Evolutionary conservation across 768 basidiomycete genomes (phyloP), one percentile per base, ranked within the genome.

Genomic region (Amanita muscaria): DNA sequence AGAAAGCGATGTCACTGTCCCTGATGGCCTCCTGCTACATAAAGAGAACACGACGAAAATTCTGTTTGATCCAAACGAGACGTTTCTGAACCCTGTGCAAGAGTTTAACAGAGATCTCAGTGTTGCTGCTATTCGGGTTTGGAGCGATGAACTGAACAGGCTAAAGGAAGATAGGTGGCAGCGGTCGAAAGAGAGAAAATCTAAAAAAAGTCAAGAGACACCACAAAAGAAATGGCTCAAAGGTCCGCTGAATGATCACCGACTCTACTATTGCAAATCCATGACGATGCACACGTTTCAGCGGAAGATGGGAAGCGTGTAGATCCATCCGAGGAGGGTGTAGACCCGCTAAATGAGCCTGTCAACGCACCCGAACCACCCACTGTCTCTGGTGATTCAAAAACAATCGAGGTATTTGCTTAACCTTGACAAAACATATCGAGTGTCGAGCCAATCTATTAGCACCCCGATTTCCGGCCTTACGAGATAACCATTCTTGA

Each of bases 21-120:
- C 88, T 1, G 77, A 81, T 47, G 88, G 86, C 16, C 86, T 79
- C 62, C 76, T 73, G 9, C 67, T 91, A 48, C 83, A 90, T 64
- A 80, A 79, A 7, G 88, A 91, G 65, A 89, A 88, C 60, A 80
- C 75, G 2, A 77, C 87, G 0, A 79, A 77, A 56, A 86, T 97
- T 57, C 73, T 96, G 44, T 69, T 92, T 18, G 78, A 82, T 4
- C 70, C 75, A 6, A 86, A 89, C 50, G 84, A 87, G 46, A 89
- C 93, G 2, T 99, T 99, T 62, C 65, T 98, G 49, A 99, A 99
- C 59, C 94, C 96, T 5, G 84, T 97, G 10, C 96, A 99, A 59
- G 90, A 99, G 62, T 99, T 96, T 71, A 99, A 99, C 65, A 75
- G 96, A 30, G 96, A 99, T 64, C 62, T 89, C 36, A 91, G 88